Base-by-base conservation (phyloP, 345 rosid genomes). In the Angophora floribunda region DNA sequence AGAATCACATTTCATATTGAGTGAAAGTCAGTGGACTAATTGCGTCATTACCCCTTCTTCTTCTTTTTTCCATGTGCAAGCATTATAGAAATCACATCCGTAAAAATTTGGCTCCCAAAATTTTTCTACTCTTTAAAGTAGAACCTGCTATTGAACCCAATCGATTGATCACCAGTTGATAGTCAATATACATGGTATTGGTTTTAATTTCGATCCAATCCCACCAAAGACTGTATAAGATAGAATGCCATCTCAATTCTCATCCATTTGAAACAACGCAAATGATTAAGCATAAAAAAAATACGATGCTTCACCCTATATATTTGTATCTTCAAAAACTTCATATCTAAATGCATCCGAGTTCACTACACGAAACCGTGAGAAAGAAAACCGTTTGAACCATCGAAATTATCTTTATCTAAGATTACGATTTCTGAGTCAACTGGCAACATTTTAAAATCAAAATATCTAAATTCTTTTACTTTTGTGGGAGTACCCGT, bases 331-430 rank as follows among this genome's bases (percentile, higher is more conserved):
- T 70, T 70, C 13, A 5, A 70, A 9, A 70, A 8, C 36, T 32
- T 17, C 12, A 7, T 16, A 32, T 67, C 12, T 1, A 16, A 67
- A 67, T 22, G 11, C 5, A 19, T 19, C 6, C 1, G 3, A 30
- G 44, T 30, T 32, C 6, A 0, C 2, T 0, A 67, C 22, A 32
- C 9, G 45, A 67, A 67, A 67, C 7, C 4, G 21, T 7, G 0
- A 75, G 9, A 4, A 67, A 4, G 16, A n/a, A n/a, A 67, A 67
- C 1, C 0, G 7, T 30, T 0, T 2, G 2, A 19, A 13, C 7
- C 4, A 75, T 75, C 28, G 26, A 19, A 24, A 19, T 17, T 8
- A 10, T n/a, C n/a, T n/a, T n/a, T 6, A 4, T 19, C 9, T 8
- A 8, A 8, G 47, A 41, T 9, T 41, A 41, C 2, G 28, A 21